A percentile compares a stretch with the other conserved stretches of the same genome.
These are phyloP conservation scores for Kurtzmaniella fragi DNA, from an alignment of 805 yeast genomes.

Conservation along the genomic window DNA sequence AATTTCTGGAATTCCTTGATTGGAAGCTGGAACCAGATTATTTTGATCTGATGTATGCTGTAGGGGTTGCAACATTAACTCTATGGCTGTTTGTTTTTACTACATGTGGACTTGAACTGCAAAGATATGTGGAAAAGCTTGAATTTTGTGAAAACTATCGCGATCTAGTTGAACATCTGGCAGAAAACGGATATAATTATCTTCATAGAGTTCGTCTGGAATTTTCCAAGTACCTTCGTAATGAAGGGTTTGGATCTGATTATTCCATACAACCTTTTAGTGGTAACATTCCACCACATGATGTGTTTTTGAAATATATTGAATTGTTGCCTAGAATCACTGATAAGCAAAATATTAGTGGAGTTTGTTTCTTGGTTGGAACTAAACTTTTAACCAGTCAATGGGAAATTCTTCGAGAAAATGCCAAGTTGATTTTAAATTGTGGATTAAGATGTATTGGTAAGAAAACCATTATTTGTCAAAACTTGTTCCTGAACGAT, in stretches of 20 bases:
- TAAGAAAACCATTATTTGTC: constrained; percentile 27
- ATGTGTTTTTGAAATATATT: constrained; percentile 27
- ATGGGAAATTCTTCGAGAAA: constrained; percentile 39
- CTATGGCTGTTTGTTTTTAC: constrained; percentile 37
- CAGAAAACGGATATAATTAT: constrained; percentile 35
- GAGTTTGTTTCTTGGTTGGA: constrained; percentile 38
- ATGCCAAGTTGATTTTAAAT: constrained; percentile 36
- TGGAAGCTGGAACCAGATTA: constrained; percentile 33
- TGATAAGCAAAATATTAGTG: constrained; percentile 35
- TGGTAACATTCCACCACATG: constrained; percentile 14
- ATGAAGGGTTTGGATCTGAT: constrained; percentile 17
- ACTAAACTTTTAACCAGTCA: constrained; percentile 32
- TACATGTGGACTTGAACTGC: constrained; percentile 28
- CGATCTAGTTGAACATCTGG: constrained; percentile 21
- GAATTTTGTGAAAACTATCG: constrained; percentile 13
- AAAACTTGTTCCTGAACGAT: constrained; percentile 23
- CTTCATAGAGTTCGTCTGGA: constrained; percentile 30
- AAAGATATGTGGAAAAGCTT: constrained; percentile 10
- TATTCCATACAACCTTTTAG: constrained; percentile 17
- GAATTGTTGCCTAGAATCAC: constrained; percentile 27
- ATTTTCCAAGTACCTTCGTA: constrained; percentile 21
- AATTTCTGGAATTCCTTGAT: constrained; percentile 9
- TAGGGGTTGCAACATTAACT: constrained; percentile 33
- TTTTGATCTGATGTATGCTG: constrained; percentile 31
- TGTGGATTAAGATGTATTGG: constrained; percentile 40